phyloP scores from a whole-genome alignment of 768 basidiomycete species.

The Daedaleopsis nitida region DNA sequence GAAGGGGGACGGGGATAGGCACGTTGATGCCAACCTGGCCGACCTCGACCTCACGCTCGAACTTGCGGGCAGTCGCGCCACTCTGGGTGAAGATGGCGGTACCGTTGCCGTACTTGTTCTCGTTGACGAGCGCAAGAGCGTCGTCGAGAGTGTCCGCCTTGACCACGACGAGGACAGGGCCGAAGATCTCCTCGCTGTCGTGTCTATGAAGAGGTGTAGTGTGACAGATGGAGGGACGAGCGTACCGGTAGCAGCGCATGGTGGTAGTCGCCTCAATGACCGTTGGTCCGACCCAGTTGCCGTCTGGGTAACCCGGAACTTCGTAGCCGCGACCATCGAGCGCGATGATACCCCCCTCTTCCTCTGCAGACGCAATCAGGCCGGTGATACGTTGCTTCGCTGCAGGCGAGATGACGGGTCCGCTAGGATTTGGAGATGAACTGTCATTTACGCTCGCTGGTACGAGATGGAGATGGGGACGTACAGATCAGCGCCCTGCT shows the following conservation, averaged over 20 bases:
- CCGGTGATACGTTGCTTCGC: constrained; percentile 77
- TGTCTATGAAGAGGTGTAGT: background rate
- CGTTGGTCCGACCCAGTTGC: constrained; percentile 95
- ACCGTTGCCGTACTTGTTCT: constrained; percentile 91
- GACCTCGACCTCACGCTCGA: constrained; percentile 84
- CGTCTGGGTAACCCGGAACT: constrained; percentile 76
- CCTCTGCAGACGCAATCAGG: constrained; percentile 71
- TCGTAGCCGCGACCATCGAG: constrained; percentile 79
- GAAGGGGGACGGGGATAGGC: constrained; percentile 88
- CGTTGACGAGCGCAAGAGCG: constrained; percentile 86
- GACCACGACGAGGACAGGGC: constrained; percentile 82
- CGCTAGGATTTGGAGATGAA: constrained; percentile 40
- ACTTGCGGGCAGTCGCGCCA: constrained; percentile 92
- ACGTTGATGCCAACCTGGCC: constrained; percentile 95
- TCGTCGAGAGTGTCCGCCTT: constrained; percentile 85
- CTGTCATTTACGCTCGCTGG: background rate
- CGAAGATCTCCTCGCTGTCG: constrained; percentile 90
- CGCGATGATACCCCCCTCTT: constrained; percentile 83
- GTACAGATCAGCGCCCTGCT: constrained; percentile 76
- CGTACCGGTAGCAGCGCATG: constrained; percentile 86
- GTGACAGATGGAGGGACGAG: constrained; percentile 25
- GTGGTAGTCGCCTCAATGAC: constrained; percentile 79
- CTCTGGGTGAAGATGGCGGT: constrained; percentile 96
- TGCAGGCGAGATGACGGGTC: constrained; percentile 79
- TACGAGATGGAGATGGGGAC: constrained; percentile 36